phyloP scores from a whole-genome alignment of 169 alveolate genomes.

The Nephromyces sp. region DNA sequence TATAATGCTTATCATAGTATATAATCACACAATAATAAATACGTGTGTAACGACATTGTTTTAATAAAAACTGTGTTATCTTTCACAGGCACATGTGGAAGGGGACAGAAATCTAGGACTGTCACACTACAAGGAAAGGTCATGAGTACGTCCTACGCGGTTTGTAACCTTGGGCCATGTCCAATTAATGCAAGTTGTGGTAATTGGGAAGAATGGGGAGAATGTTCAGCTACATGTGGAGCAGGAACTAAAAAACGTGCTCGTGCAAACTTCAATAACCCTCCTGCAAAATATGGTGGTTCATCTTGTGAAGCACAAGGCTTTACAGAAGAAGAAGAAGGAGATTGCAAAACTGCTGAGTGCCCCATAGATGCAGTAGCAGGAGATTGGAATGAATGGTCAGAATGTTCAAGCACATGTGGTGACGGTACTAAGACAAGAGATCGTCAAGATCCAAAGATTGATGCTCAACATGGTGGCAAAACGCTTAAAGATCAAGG shows the following conservation, averaged over 20 bases:
- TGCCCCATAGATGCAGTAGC: conserved; percentile 34
- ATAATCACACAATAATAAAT: too few species aligned
- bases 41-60: too few species aligned
- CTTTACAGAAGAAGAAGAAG: not conserved
- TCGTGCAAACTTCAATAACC: conserved; percentile 2
- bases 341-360: conserved; percentile 4
- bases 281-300: conserved; percentile 17
- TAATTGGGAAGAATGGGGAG: conserved; percentile 32
- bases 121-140: too few species aligned
- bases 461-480: conserved; percentile 23
- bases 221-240: conserved; percentile 47
- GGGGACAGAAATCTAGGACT: not conserved
- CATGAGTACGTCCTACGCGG: not conserved
- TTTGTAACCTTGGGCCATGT: not conserved
- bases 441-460: conserved; percentile 5
- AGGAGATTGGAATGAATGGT: conserved; percentile 47
- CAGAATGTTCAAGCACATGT: conserved; percentile 39
- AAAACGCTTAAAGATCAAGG: conserved; percentile 21
- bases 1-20: too few species aligned
- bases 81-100: not conserved
- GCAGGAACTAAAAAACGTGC: conserved; percentile 31
- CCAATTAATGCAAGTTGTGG: not conserved
- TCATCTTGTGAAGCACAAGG: conserved; percentile 10
- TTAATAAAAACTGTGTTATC: not conserved
- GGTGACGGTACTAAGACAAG: conserved; percentile 35